Evolutionary conservation across 441 rosid species (phyloP).

Genomic region (Aleurites moluccanus): DNA sequence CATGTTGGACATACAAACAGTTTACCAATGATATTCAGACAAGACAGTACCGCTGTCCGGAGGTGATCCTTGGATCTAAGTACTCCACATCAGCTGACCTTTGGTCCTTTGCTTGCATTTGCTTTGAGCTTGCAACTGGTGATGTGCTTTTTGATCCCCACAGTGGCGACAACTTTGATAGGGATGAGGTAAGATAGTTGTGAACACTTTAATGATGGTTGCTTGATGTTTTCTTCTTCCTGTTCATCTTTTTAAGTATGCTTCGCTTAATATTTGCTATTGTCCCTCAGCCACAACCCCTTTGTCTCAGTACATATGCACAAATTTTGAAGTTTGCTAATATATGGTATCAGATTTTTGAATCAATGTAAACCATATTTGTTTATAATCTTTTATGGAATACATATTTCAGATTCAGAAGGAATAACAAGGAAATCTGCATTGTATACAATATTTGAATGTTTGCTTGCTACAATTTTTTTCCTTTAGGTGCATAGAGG

Average conservation of each 20-base stretch:
- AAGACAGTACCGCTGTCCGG: conserved; percentile 75
- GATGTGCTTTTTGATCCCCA: conserved; percentile 81
- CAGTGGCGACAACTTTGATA: conserved; percentile 66
- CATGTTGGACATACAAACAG: conserved; percentile 83
- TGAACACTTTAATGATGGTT: conserved; percentile 1
- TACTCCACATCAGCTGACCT: conserved; percentile 75
- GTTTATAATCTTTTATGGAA: not conserved
- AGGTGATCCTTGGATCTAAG: conserved; percentile 67
- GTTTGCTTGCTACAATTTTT: not conserved
- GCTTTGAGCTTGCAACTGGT: conserved; percentile 78
- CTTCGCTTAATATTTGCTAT: not conserved
- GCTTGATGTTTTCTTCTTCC: not conserved
- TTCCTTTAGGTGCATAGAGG: not conserved
- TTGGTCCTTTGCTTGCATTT: conserved; percentile 79
- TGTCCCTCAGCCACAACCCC: not conserved
- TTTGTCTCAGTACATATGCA: not conserved
- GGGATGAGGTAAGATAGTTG: conserved; percentile 59
- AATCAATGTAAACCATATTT: not conserved
- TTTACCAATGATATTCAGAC: conserved; percentile 77
- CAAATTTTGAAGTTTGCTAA: not conserved
- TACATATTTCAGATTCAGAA: conserved; percentile 3
- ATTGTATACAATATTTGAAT: not conserved
- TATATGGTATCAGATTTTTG: not conserved
- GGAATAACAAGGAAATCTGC: not conserved
- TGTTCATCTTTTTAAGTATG: not conserved